Conservation (phyloP, 208 protist species). For the Trichomonas vaginalis region DNA sequence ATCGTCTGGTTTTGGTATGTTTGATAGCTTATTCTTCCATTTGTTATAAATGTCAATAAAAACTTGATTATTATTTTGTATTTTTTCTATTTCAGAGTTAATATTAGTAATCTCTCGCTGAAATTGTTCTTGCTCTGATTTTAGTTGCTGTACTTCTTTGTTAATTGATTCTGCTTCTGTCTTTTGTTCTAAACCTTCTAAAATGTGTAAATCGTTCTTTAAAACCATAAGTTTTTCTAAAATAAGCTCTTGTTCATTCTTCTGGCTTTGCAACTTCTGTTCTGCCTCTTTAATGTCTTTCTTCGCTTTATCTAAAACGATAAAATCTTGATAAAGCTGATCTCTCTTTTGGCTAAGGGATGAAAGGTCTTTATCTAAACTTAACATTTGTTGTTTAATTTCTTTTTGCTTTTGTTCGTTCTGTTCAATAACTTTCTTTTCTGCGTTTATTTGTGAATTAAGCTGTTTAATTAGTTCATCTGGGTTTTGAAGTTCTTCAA, state of each 20-base stretch:
- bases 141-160: not conserved
- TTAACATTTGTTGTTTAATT: not conserved
- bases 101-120: not conserved
- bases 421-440: not conserved
- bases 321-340: not conserved
- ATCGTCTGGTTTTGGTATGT: not conserved
- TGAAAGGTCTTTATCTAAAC: not conserved
- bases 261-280: not conserved
- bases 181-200: not conserved
- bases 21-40: not conserved
- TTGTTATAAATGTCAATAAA: not conserved
- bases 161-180: not conserved
- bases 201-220: not conserved
- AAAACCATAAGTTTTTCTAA: not conserved
- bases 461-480: not conserved
- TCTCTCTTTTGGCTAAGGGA: not conserved
- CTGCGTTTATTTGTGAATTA: not conserved
- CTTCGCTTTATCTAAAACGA: not conserved
- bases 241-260: not conserved
- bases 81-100: not conserved
- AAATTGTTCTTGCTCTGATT: not conserved
- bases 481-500: not conserved
- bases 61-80: not conserved
- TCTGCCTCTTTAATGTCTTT: not conserved
- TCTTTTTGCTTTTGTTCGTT: not conserved